These are phyloP conservation scores for Trichoderma sp. DNA, from an alignment of 2,329 filamentous ascomycete species.

Conservation along the genomic window DNA sequence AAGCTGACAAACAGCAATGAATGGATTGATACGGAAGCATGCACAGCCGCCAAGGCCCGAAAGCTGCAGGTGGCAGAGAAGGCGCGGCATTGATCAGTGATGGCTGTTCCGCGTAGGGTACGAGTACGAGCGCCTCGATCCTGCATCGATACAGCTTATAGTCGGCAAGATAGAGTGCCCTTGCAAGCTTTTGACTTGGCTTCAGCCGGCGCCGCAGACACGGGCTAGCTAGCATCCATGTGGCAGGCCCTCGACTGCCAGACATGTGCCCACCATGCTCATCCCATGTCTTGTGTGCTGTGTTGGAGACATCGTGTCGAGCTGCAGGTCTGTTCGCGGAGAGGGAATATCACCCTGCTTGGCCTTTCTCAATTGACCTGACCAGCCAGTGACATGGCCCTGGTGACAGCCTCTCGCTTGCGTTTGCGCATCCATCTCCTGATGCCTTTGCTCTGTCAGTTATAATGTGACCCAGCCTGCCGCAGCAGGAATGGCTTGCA, in stretches of 20 bases:
- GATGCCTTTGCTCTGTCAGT: not conserved
- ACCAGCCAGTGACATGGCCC: not conserved
- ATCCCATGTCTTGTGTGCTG: not conserved
- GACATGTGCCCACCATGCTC: not conserved
- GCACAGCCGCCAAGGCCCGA: not conserved
- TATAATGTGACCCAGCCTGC: not conserved
- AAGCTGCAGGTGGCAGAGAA: not conserved
- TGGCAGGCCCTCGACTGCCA: not conserved
- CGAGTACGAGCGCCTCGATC: not conserved
- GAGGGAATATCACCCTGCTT: not conserved
- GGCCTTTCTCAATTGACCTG: not conserved
- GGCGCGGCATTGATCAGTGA: constrained; percentile 4
- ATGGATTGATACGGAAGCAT: no score
- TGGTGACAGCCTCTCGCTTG: not conserved
- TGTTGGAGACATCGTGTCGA: not conserved
- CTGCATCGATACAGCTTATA: not conserved
- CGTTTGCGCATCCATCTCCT: not conserved
- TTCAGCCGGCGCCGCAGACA: not conserved
- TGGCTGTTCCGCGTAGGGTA: not conserved
- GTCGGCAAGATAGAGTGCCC: constrained; percentile 7
- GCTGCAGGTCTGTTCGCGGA: not conserved
- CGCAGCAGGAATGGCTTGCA: constrained; percentile 13
- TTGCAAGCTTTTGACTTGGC: not conserved
- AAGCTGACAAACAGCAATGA: no score
- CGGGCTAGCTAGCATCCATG: not conserved